These are phyloP conservation scores for Annona cherimola DNA, from an alignment of 164 flowering plant genomes.

Conservation along the genomic window DNA sequence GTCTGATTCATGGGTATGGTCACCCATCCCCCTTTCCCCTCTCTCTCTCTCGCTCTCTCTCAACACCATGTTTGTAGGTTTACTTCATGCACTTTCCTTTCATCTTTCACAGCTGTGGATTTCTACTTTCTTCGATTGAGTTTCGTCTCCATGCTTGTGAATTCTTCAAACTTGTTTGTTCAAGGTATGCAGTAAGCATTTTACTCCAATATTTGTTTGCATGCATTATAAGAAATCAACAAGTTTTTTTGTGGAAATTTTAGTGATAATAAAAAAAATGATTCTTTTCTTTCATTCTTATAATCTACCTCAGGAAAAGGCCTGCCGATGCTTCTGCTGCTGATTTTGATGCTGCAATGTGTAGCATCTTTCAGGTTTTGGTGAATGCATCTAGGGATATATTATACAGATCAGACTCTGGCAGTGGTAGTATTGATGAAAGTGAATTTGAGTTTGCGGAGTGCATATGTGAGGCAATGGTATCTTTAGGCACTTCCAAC, in stretches of 20 bases:
- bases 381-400: constrained; percentile 70
- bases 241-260: not conserved
- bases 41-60: not conserved
- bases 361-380: constrained; percentile 60
- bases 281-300: constrained; percentile 10
- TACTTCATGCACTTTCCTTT: not conserved
- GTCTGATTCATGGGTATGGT: constrained; percentile 78
- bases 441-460: constrained; percentile 92
- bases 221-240: not conserved
- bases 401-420: constrained; percentile 38
- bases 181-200: constrained; percentile 44
- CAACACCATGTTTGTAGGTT: not conserved
- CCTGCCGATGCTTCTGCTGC: constrained; percentile 62
- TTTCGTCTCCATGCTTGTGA: constrained; percentile 96
- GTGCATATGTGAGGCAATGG: constrained; percentile 89
- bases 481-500: constrained; percentile 73
- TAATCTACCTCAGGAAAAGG: constrained; percentile 60
- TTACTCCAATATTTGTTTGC: not conserved
- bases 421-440: constrained; percentile 43
- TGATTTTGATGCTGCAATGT: constrained; percentile 78
- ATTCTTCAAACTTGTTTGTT: constrained; percentile 84
- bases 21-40: too few relatives aligned
- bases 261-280: constrained; percentile 5
- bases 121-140: constrained; percentile 79
- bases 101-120: constrained; percentile 55